Conservation (phyloP, 192 early-diverging fungal genomes). For the Coemansia sp. region DNA sequence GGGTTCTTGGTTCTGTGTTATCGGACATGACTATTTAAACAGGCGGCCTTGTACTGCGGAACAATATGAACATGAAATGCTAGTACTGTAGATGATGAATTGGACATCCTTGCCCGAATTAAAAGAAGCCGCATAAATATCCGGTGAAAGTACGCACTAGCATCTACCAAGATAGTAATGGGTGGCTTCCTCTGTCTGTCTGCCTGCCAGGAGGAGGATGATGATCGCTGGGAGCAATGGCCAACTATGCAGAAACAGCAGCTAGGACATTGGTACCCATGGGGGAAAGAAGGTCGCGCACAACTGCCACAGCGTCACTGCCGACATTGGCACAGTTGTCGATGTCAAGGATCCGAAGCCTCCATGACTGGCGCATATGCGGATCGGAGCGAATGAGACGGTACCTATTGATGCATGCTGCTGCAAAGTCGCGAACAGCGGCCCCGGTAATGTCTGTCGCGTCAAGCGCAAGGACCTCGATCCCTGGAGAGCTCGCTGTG, state of each 20-base stretch:
- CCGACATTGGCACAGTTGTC: slow-evolving; percentile 37
- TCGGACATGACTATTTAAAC: neutral
- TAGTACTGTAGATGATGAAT: too few relatives aligned
- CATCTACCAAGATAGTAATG: slow-evolving; percentile 1
- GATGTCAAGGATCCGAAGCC: slow-evolving; percentile 32
- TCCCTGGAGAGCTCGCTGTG: slow-evolving; percentile 1
- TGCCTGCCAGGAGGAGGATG: too few relatives aligned
- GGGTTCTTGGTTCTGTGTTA: neutral
- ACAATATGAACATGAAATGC: too few relatives aligned
- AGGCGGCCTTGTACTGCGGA: too few relatives aligned
- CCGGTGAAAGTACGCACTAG: neutral
- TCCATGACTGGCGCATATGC: slow-evolving; percentile 14
- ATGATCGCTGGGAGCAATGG: too few relatives aligned
- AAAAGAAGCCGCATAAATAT: neutral
- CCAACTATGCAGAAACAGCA: slow-evolving; percentile 3
- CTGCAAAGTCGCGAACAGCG: slow-evolving; percentile 41
- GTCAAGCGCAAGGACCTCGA: slow-evolving; percentile 31
- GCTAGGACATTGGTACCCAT: slow-evolving; percentile 29
- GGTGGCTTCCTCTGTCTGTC: too few relatives aligned
- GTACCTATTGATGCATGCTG: slow-evolving; percentile 31
- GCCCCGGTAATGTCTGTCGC: slow-evolving; percentile 37
- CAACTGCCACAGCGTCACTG: slow-evolving; percentile 37
- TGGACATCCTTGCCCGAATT: too few relatives aligned
- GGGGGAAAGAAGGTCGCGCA: slow-evolving; percentile 30
- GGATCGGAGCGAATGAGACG: slow-evolving; percentile 2